phyloP scores from a whole-genome alignment of 257 asterid genomes.

The Gynochthodes officinalis region DNA sequence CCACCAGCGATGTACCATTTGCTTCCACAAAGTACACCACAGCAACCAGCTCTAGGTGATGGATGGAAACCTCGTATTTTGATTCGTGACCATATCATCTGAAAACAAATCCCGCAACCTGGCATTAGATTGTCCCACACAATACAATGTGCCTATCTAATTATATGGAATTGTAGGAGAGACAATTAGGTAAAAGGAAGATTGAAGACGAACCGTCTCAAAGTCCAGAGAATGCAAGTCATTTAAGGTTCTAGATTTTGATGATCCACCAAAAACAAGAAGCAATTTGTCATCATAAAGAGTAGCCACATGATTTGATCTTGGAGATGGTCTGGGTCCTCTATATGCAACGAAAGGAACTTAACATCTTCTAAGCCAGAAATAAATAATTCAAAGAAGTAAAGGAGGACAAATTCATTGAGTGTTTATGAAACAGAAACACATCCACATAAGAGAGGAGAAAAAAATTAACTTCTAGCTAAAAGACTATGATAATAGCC shows the following conservation, averaged over 20 bases:
- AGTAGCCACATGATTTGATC: constrained; percentile 85
- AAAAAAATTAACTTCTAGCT: background rate
- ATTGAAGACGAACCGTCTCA: constrained; percentile 66
- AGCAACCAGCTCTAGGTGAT: constrained; percentile 96
- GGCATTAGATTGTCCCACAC: constrained; percentile 12
- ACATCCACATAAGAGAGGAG: background rate
- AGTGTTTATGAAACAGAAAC: background rate
- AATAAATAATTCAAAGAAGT: background rate
- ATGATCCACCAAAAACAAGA: constrained; percentile 79
- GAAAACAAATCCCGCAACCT: constrained; percentile 23
- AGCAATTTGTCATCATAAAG: constrained; percentile 88
- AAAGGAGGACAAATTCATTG: background rate
- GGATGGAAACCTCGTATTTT: constrained; percentile 90
- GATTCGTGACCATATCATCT: constrained; percentile 96
- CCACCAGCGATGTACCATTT: constrained; percentile 98
- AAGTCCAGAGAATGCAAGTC: constrained; percentile 92
- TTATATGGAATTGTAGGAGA: background rate
- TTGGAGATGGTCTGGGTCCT: constrained; percentile 87
- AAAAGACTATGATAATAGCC: background rate
- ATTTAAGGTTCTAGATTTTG: constrained; percentile 86
- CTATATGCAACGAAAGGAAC: constrained; percentile 33
- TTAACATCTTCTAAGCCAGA: background rate
- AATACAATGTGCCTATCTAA: background rate
- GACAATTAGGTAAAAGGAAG: background rate
- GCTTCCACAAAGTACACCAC: constrained; percentile 90